Evolutionary conservation across 139 green algal genomes (phyloP), one percentile per base, ranked within the genome.

Genomic region (Coccomyxa sp.): DNA sequence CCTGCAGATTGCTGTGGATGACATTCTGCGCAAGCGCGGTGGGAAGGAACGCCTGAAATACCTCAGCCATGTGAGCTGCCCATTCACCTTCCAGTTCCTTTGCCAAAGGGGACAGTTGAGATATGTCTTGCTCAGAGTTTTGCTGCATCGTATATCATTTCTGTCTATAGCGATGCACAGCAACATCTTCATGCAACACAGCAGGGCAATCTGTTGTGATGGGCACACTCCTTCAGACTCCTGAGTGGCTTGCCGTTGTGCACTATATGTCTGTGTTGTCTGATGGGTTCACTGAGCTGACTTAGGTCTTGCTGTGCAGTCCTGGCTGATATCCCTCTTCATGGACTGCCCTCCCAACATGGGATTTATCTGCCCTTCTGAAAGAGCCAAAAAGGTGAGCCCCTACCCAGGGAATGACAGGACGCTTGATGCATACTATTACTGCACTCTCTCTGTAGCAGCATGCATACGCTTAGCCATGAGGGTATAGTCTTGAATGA

Each of bases 291-390:
- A n/a, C 18, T 6, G 18, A 31, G 50, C 22, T 22, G 5, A 31
- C 50, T 3, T 2, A 7, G 22, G 50, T 64, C 18, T 64, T 18
- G 18, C 50, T 81, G 87, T 69, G 29, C 85, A 93, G 75, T 81
- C 80, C 27, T 93, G 74, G 58, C 41, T 93, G 24, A 39, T 90
- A 0, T 88, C 79, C 10, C 78, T 93, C 18, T 93, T 82, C 80
- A 73, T 93, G 24, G 82, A 91, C 80, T 93, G 89, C 74, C 89
- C 89, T 7, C 34, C 73, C 2, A 73, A 50, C 55, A 82, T 92
- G 70, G 86, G 88, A 9, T 35, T 93, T 4, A 64, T 76, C 14
- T 93, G 89, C 78, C 89, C 89, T 0, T n/a, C 22, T 33, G 3
- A 33, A 39, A 31, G 0, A 27, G 27, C 31, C 50, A 64, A 64